Evolutionary conservation across 495 filamentous ascomycete species (phyloP).

Genomic region (Emericellopsis terricola): DNA sequence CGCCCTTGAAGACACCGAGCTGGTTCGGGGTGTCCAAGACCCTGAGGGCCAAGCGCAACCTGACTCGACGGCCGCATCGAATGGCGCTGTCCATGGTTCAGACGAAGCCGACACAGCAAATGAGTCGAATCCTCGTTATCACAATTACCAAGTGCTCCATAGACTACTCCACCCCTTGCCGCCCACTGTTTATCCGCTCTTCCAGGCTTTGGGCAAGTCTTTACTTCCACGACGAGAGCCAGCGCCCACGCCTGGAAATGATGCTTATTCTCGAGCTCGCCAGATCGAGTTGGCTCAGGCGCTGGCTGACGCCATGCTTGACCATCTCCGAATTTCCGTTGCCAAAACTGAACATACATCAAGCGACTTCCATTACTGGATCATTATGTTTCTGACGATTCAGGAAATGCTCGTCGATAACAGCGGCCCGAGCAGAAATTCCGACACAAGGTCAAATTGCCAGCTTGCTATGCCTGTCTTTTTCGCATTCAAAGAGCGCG

Average conservation of each 20-base stretch:
- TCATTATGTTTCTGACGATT: constrained; percentile 58
- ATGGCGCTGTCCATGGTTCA: not conserved
- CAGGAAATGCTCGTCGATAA: constrained; percentile 59
- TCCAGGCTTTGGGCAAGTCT: constrained; percentile 62
- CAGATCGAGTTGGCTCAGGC: constrained; percentile 56
- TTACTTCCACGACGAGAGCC: constrained; percentile 51
- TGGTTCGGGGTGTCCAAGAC: too few species aligned
- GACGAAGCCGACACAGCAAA: not conserved
- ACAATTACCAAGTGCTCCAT: constrained; percentile 60
- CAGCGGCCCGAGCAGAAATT: constrained; percentile 13
- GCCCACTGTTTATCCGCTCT: constrained; percentile 53
- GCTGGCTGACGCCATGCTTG: constrained; percentile 51
- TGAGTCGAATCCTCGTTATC: constrained; percentile 31
- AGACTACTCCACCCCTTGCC: constrained; percentile 61
- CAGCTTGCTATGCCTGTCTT: constrained; percentile 66
- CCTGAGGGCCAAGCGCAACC: too few species aligned
- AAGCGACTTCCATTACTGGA: constrained; percentile 57
- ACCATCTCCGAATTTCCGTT: constrained; percentile 31
- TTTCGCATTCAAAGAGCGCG: constrained; percentile 65
- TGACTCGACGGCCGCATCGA: too few species aligned
- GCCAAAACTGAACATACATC: constrained; percentile 8
- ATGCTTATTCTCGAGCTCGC: constrained; percentile 46
- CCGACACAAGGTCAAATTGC: constrained; percentile 38
- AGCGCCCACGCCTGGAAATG: constrained; percentile 10
- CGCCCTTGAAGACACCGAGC: too few species aligned